Percentiles rank a stretch among this genome's conserved stretches.
Evolutionary conservation across 495 filamentous ascomycete species (phyloP).

Genomic region (Aspergillus egyptiacus): DNA sequence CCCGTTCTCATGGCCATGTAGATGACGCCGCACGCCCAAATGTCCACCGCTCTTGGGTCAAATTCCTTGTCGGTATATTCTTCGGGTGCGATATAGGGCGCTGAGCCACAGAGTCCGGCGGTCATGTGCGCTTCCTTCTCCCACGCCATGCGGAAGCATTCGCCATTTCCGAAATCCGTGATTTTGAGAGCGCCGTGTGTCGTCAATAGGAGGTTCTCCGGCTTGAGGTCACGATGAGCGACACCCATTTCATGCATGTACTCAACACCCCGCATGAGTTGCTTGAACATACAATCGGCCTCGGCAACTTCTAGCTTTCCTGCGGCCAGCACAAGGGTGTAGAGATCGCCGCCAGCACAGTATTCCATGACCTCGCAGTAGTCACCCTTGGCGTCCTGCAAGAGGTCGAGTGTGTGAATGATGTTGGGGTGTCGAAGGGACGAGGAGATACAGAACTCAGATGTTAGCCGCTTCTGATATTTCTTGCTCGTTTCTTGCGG

Average conservation of each 20-base stretch:
- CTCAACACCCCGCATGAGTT: slow-evolving; percentile 98
- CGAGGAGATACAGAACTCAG: slow-evolving; percentile 98
- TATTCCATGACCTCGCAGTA: slow-evolving; percentile 99
- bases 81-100: slow-evolving; percentile 95
- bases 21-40: slow-evolving; percentile 97
- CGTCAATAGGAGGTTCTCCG: slow-evolving; percentile 92
- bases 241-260: slow-evolving; percentile 99
- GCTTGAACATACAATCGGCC: slow-evolving; percentile 98
- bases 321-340: slow-evolving; percentile 86
- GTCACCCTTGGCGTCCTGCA: slow-evolving; percentile 94
- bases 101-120: slow-evolving; percentile 88
- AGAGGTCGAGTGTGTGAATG: slow-evolving; percentile 92
- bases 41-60: slow-evolving; percentile 91
- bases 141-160: slow-evolving; percentile 99
- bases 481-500: slow-evolving; percentile 93
- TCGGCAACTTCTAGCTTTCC: slow-evolving; percentile 90
- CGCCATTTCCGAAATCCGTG: slow-evolving; percentile 97
- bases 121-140: slow-evolving; percentile 98
- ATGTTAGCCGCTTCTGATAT: slow-evolving; percentile 96
- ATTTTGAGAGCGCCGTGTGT: slow-evolving; percentile 94
- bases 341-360: slow-evolving; percentile 93
- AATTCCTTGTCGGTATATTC: slow-evolving; percentile 95
- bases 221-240: slow-evolving; percentile 94
- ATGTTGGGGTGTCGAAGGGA: slow-evolving; percentile 95
- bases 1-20: slow-evolving; percentile 99